These are phyloP conservation scores for Caloboletus inedulis DNA, from an alignment of 1,284 basidiomycete species.

Conservation along the genomic window DNA sequence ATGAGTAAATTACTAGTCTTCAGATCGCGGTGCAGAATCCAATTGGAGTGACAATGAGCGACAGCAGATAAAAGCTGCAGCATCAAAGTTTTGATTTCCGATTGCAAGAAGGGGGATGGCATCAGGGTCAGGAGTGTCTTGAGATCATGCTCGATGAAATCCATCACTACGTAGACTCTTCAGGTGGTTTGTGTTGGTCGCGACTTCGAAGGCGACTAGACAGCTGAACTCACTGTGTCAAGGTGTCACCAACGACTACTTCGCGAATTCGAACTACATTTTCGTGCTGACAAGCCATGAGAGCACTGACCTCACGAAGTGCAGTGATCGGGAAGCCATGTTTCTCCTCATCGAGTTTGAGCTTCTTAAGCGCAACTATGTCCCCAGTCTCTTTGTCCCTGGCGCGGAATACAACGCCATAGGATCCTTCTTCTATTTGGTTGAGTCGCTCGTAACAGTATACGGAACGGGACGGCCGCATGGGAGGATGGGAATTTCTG, in stretches of 20 bases:
- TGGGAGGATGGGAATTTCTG: conserved; percentile 70
- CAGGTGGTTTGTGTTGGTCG: conserved; percentile 22
- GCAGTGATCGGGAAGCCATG: conserved; percentile 98
- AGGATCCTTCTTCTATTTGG: conserved; percentile 98
- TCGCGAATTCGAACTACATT: conserved; percentile 95
- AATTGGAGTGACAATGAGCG: conserved; percentile 88
- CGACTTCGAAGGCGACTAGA: conserved; percentile 4
- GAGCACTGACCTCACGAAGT: conserved; percentile 89
- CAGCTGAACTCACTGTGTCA: conserved; percentile 82
- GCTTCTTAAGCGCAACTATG: conserved; percentile 95
- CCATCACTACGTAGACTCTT: conserved; percentile 99
- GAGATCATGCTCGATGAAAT: conserved; percentile 99
- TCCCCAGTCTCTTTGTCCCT: conserved; percentile 91
- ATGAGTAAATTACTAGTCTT: conserved; percentile 98
- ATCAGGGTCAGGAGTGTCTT: conserved; percentile 92
- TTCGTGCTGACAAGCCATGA: conserved; percentile 90
- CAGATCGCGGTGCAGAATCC: conserved; percentile 97
- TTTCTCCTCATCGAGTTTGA: conserved; percentile 98
- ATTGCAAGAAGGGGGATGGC: conserved; percentile 93
- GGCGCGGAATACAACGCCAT: conserved; percentile 96
- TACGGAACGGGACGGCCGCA: conserved; percentile 84
- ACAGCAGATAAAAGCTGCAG: conserved; percentile 92
- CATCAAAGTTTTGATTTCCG: conserved; percentile 97
- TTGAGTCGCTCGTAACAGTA: conserved; percentile 93
- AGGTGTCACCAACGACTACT: conserved; percentile 97